Evolutionary conservation across 495 filamentous ascomycete species (phyloP), one percentile per base, ranked within the genome.

Genomic region (Aspergillus heteromorphus): DNA sequence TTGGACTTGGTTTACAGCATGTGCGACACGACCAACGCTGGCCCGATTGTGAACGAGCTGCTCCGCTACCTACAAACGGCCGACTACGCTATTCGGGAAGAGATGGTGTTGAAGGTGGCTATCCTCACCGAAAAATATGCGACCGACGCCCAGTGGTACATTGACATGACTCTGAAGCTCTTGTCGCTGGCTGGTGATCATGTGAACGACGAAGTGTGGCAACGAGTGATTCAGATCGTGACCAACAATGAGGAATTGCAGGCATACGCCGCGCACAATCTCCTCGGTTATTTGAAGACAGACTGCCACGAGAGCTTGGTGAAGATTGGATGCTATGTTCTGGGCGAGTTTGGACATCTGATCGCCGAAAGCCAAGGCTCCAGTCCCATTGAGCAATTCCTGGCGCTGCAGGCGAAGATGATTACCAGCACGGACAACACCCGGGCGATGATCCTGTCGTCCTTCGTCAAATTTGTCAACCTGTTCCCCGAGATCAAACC

Each of bases 151-250:
- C 91, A 96, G 67, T 99, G 95, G 95, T 99, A 99, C 73, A 95
- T 99, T 53, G 91, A 99, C 65, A 96, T 97, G 55, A 96, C 93
- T 4, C 74, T 99, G 58, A 88, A 92, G 48, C 82, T 99, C 23
- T 88, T 99, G 53, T 91, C 95, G 21, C 88, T 97, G 79, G 95
- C 95, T 9, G 95, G 95, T 55, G 95, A 99, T 62, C 95, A 98
- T 72, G 92, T 99, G 51, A 97, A 92, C 69, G 95, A 99, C 51
- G 95, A 99, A 73, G 95, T 99, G 20, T 99, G 95, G 95, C 95
- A 99, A 59, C 86, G 95, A 59, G 92, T 99, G 51, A 97, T 96
- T 58, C 95, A 97, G 69, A 97, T 99, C 60, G 92, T 99, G 54
- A 97, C 95, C 34, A 99, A 99, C 73, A 99, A 99, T 71, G 95